phyloP scores from a whole-genome alignment of 805 yeast species.

The Hanseniaspora hatyaiensis region DNA sequence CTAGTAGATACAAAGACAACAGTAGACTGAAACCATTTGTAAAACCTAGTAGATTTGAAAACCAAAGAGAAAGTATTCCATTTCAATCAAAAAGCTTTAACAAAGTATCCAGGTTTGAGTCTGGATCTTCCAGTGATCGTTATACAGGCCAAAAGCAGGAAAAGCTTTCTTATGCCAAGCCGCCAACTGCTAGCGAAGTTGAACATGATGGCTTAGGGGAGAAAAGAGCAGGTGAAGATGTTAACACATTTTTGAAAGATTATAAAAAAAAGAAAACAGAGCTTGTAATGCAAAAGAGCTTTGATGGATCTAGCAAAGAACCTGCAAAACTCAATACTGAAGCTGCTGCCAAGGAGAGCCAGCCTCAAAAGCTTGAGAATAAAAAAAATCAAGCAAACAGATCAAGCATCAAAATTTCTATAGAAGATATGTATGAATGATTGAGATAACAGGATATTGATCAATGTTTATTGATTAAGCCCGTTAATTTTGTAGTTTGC shows the following conservation, averaged over 20 bases:
- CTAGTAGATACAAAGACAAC: no score
- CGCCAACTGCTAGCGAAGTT: neutral
- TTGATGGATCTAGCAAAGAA: neutral
- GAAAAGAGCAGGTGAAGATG: neutral
- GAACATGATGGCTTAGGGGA: neutral
- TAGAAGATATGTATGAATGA: constrained; percentile 5
- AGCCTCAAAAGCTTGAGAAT: neutral
- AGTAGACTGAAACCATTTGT: no score
- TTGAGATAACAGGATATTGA: neutral
- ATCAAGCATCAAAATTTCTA: constrained; percentile 2
- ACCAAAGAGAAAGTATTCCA: neutral
- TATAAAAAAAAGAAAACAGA: neutral
- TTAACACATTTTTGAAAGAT: neutral
- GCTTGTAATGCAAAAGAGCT: neutral
- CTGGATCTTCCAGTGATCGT: no score
- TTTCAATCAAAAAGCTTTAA: no score
- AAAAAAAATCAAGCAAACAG: neutral
- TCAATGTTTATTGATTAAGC: no score
- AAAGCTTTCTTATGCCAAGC: neutral
- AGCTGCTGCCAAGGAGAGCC: no score
- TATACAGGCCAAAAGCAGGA: no score
- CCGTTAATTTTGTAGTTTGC: no score
- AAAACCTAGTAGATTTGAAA: constrained; percentile 3
- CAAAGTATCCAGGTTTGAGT: neutral
- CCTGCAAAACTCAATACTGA: neutral